Base-by-base conservation (phyloP, 257 asterid species). In the Solanum peruvianum region DNA sequence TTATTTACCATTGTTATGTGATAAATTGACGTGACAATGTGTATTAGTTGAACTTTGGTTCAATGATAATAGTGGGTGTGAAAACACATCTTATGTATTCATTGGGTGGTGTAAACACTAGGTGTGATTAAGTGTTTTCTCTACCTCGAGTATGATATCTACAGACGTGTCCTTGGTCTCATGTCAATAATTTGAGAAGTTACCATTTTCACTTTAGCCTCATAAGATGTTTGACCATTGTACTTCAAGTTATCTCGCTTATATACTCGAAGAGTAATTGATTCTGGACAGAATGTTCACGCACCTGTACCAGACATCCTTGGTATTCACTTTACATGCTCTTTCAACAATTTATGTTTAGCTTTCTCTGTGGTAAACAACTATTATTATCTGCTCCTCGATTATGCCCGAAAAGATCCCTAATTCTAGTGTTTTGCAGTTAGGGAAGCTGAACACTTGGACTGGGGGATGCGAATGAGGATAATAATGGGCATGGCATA, bases 401-500 rank as follows among this genome's bases (percentile, higher is more conserved):
- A 27, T 49, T 85, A 70, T 82, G 69, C 71, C 84, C 41, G 44
- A 41, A 80, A 44, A 88, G 84, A 84, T 58, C 41, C 76, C 56
- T 84, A 49, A 14, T 70, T 62, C 69, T 58, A 27, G 82, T 39
- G 25, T 86, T 75, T 35, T 88, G 89, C 93, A 94, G 99, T 94
- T 87, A 95, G 87, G 92, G 98, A 97, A 93, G 92, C 98, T 4
- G 99, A 95, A 39, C 98, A 92, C 91, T 93, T 97, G 93, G 94
- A 93, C 84, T 97, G 99, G 99, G 83, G 86, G 9, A 91, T 72
- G 93, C 90, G 99, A 45, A 62, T 96, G 93, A 92, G 99, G 86
- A 92, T 97, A 60, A 92, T 92, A n/a, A 97, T 96, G 98, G 99
- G 99, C 84, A 89, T 92, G 69, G 93, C 97, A 5, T 97, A 96